Evolutionary conservation across 257 asterid species (phyloP).

Genomic region (Echites panduratus): DNA sequence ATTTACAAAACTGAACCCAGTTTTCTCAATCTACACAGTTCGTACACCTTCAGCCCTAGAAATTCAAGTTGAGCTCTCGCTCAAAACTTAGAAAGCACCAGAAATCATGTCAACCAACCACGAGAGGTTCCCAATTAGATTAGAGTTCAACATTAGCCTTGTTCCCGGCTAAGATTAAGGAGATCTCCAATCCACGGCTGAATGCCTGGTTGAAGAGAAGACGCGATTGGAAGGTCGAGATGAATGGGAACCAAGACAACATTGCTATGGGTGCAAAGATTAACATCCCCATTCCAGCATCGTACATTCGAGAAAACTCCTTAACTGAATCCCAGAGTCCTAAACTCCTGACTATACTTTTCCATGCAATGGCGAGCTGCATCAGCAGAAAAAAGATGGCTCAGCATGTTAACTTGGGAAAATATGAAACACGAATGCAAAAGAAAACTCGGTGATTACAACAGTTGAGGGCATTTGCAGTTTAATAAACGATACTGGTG

Average conservation of each 20-base stretch:
- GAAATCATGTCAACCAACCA: background rate
- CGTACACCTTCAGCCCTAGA: too few relatives aligned
- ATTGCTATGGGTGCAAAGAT: constrained; percentile 86
- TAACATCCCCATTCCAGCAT: constrained; percentile 96
- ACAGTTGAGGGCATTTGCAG: too few relatives aligned
- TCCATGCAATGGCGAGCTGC: constrained; percentile 92
- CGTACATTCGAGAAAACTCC: constrained; percentile 94
- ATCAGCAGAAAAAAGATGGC: constrained; percentile 2
- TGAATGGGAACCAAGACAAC: constrained; percentile 93
- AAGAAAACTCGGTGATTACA: background rate
- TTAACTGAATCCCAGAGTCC: constrained; percentile 97
- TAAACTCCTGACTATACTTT: constrained; percentile 55
- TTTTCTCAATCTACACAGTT: too few relatives aligned
- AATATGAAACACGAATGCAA: background rate
- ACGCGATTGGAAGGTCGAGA: constrained; percentile 97
- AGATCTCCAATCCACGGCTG: constrained; percentile 98
- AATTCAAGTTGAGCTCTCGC: background rate
- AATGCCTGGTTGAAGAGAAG: constrained; percentile 97
- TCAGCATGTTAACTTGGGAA: background rate
- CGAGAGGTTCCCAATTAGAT: background rate
- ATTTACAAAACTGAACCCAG: too few relatives aligned
- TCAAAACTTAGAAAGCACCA: background rate
- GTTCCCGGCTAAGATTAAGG: constrained; percentile 97
- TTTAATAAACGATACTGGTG: background rate
- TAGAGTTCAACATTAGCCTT: constrained; percentile 70